A percentile compares a stretch with the other conserved stretches of the same genome.
Conservation (phyloP, 768 basidiomycete species). For the Pisolithus tinctorius region DNA sequence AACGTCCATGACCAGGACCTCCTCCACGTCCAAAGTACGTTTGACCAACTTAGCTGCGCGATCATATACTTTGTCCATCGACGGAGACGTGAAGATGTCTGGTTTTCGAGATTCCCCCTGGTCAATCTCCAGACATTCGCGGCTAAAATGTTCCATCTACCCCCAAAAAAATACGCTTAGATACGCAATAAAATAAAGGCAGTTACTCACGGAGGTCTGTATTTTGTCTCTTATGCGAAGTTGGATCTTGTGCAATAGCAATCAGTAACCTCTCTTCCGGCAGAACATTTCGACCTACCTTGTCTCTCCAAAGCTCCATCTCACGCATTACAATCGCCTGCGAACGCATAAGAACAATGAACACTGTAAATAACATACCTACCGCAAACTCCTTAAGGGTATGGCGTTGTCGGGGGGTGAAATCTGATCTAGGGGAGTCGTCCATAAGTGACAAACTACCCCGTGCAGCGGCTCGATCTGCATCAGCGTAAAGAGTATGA, state of each 20-base stretch:
- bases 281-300: slow-evolving; percentile 38
- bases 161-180: background rate
- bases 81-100: slow-evolving; percentile 21
- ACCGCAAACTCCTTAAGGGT: slow-evolving; percentile 91
- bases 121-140: slow-evolving; percentile 92
- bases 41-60: slow-evolving; percentile 87
- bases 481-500: background rate
- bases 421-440: slow-evolving; percentile 75
- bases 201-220: slow-evolving; percentile 66
- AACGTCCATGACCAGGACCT: slow-evolving; percentile 88
- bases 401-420: slow-evolving; percentile 82
- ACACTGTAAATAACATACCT: slow-evolving; percentile 8
- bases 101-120: slow-evolving; percentile 26
- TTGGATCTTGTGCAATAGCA: slow-evolving; percentile 54
- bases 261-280: background rate
- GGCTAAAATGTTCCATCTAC: slow-evolving; percentile 92
- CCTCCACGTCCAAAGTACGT: slow-evolving; percentile 87
- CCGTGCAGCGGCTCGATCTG: background rate
- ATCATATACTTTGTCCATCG: slow-evolving; percentile 88
- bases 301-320: slow-evolving; percentile 93
- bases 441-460: slow-evolving; percentile 76
- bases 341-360: slow-evolving; percentile 3
- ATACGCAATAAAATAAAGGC: background rate
- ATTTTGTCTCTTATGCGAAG: slow-evolving; percentile 85
- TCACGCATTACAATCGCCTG: slow-evolving; percentile 87